Evolutionary conservation across 2,329 filamentous ascomycete species (phyloP).

Genomic region (Chrysoporthe austroafricana): DNA sequence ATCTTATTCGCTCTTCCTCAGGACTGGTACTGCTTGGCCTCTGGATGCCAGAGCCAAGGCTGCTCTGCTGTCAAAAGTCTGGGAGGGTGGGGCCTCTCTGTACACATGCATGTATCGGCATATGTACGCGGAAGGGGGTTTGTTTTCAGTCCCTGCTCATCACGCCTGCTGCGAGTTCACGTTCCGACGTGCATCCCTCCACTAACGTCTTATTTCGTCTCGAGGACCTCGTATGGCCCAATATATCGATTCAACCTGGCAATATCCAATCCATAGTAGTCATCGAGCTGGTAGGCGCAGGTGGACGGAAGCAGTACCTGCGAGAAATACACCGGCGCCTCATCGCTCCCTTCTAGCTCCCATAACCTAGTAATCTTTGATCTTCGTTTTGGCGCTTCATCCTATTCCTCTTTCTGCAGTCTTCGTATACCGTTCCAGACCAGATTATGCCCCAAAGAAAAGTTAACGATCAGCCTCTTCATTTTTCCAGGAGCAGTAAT

Average conservation of each 20-base stretch:
- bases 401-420: background rate
- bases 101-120: background rate
- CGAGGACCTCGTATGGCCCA: too few relatives aligned
- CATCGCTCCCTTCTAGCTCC: background rate
- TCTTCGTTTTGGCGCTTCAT: background rate
- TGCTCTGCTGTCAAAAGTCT: background rate
- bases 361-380: background rate
- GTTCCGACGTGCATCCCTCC: background rate
- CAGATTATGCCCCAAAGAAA: background rate
- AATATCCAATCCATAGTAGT: background rate
- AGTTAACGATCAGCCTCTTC: background rate
- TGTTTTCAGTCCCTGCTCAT: background rate
- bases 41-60: background rate
- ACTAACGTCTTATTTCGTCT: background rate
- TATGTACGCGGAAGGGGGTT: slow-evolving; percentile 1
- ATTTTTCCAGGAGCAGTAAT: background rate
- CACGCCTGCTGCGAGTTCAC: background rate
- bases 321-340: background rate
- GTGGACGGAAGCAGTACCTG: slow-evolving; percentile 1
- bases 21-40: background rate
- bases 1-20: background rate
- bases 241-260: too few relatives aligned
- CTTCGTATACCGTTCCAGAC: background rate
- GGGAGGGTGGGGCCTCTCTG: slow-evolving; percentile 2
- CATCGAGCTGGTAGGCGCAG: background rate